Conservation (phyloP, 1,284 basidiomycete species). For the Ustilago tritici region DNA sequence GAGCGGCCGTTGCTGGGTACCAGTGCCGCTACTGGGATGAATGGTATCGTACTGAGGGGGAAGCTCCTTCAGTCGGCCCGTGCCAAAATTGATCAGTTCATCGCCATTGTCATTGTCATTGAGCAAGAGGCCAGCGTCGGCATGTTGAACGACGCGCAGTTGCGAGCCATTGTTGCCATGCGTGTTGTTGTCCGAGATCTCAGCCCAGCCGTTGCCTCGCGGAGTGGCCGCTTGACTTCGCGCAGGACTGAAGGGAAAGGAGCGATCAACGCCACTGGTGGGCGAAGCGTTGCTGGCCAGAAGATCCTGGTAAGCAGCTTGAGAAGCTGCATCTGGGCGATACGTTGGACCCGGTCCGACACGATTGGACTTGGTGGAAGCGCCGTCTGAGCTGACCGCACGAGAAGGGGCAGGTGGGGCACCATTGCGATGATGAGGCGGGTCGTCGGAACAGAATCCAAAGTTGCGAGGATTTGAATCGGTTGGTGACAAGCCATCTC, state of each 20-base stretch:
- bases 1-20: slow-evolving; percentile 15
- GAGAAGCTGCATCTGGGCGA: slow-evolving; percentile 46
- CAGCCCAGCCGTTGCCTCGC: slow-evolving; percentile 20
- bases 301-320: slow-evolving; percentile 46
- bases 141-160: slow-evolving; percentile 46
- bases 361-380: slow-evolving; percentile 30
- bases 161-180: slow-evolving; percentile 1
- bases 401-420: slow-evolving; percentile 13
- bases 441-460: slow-evolving; percentile 35
- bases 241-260: slow-evolving; percentile 17
- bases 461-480: slow-evolving; percentile 27
- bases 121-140: slow-evolving; percentile 58
- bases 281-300: slow-evolving; percentile 34
- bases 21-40: slow-evolving; percentile 20
- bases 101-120: slow-evolving; percentile 58
- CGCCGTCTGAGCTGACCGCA: slow-evolving; percentile 24
- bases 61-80: slow-evolving; percentile 47
- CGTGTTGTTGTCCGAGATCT: slow-evolving; percentile 12
- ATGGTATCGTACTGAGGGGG: slow-evolving; percentile 61
- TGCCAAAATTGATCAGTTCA: slow-evolving; percentile 28
- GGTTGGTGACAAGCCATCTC: slow-evolving; percentile 32
- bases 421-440: slow-evolving; percentile 21
- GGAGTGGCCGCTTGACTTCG: slow-evolving; percentile 2
- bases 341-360: slow-evolving; percentile 42
- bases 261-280: slow-evolving; percentile 16